Conservation (phyloP, 495 filamentous ascomycete genomes). For the Lophiotrema nucula region DNA sequence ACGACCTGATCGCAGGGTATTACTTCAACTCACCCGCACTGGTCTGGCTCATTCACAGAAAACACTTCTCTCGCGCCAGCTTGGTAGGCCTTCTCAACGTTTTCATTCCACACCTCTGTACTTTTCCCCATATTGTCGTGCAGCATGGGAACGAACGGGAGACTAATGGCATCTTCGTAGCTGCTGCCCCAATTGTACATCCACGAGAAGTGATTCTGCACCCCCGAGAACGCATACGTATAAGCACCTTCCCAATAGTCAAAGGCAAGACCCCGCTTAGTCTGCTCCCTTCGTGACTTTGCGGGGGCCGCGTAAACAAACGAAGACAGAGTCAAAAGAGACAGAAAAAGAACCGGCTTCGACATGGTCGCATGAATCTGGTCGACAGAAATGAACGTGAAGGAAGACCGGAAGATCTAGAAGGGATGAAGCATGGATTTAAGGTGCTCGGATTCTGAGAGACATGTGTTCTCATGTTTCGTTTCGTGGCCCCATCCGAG, state of each 20-base stretch:
- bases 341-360: not conserved
- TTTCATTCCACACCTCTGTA: not conserved
- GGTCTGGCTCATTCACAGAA: slow-evolving; percentile 22
- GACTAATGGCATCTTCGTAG: not conserved
- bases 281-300: not conserved
- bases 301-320: not conserved
- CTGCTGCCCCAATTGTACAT: slow-evolving; percentile 5
- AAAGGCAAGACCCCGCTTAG: slow-evolving; percentile 26
- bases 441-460: too few relatives aligned
- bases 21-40: slow-evolving; percentile 16
- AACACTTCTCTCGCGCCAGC: not conserved
- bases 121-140: not conserved
- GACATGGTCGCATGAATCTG: not conserved
- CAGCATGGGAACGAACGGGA: slow-evolving; percentile 23
- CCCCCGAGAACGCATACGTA: not conserved
- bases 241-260: not conserved
- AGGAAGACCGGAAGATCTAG: too few relatives aligned
- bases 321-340: not conserved
- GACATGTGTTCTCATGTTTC: too few relatives aligned
- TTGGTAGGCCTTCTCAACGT: not conserved
- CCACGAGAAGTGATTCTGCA: slow-evolving; percentile 12
- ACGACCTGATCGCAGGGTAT: not conserved
- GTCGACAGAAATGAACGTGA: too few relatives aligned
- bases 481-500: too few relatives aligned
- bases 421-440: too few relatives aligned